Conservation (phyloP, 2,329 filamentous ascomycete species). For the Plectosphaerella sp. region DNA sequence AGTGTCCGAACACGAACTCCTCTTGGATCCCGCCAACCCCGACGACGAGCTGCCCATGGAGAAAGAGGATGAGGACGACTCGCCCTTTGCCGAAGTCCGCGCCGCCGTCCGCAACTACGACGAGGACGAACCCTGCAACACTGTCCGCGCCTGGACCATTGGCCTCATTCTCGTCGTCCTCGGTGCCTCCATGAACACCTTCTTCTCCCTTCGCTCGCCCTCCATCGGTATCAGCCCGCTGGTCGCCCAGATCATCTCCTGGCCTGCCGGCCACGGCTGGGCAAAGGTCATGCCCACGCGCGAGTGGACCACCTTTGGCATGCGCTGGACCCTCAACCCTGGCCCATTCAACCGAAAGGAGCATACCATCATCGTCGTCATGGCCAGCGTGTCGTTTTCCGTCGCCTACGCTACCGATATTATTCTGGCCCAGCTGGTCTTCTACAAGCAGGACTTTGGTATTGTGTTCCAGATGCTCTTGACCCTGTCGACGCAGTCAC, state of each 20-base stretch:
- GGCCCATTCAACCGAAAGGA: slow-evolving; percentile 69
- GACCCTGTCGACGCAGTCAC: slow-evolving; percentile 63
- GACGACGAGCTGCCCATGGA: slow-evolving; percentile 26
- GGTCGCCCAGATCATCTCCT: slow-evolving; percentile 60
- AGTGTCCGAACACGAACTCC: slow-evolving; percentile 48
- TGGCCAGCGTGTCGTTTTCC: slow-evolving; percentile 67
- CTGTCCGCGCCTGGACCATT: slow-evolving; percentile 61
- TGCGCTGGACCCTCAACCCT: slow-evolving; percentile 56
- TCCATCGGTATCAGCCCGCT: slow-evolving; percentile 57
- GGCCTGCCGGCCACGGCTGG: slow-evolving; percentile 60
- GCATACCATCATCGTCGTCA: slow-evolving; percentile 63
- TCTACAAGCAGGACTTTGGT: slow-evolving; percentile 68
- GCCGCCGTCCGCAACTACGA: slow-evolving; percentile 62
- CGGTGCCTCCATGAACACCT: slow-evolving; percentile 57
- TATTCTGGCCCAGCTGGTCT: slow-evolving; percentile 64
- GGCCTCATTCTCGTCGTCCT: slow-evolving; percentile 51
- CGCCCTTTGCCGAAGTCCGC: slow-evolving; percentile 62
- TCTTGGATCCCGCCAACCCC: slow-evolving; percentile 39
- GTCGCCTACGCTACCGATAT: slow-evolving; percentile 72
- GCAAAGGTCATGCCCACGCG: slow-evolving; percentile 47
- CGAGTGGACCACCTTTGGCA: slow-evolving; percentile 47
- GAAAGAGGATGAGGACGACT: slow-evolving; percentile 47
- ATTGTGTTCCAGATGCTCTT: slow-evolving; percentile 62
- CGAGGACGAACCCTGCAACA: slow-evolving; percentile 62
- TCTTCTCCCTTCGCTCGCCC: slow-evolving; percentile 59